phyloP scores from a whole-genome alignment of 768 basidiomycete genomes.

The Tubosaeta sp. region DNA sequence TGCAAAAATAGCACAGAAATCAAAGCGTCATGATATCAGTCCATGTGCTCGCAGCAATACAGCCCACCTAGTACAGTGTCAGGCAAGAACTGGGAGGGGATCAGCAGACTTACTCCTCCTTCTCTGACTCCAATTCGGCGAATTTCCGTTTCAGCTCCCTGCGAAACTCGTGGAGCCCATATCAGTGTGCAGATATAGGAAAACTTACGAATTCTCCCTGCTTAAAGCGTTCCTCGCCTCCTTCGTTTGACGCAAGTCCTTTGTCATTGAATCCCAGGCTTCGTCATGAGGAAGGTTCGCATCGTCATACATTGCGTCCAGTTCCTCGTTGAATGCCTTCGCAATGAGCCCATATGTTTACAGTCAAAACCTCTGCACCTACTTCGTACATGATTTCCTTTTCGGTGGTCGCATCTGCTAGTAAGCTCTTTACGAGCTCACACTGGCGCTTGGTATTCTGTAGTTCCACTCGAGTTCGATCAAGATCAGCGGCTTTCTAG shows the following conservation, averaged over 20 bases:
- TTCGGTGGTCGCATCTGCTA: conserved; percentile 76
- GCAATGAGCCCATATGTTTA: neutral
- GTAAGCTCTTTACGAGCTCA: conserved; percentile 72
- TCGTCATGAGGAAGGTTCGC: conserved; percentile 77
- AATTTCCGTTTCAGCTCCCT: conserved; percentile 70
- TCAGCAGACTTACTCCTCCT: conserved; percentile 63
- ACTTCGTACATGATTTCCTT: conserved; percentile 95
- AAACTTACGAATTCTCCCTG: conserved; percentile 76
- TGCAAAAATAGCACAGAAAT: conserved; percentile 21
- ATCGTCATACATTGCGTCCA: conserved; percentile 88
- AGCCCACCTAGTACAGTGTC: conserved; percentile 52
- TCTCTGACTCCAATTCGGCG: conserved; percentile 67
- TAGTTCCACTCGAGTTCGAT: conserved; percentile 59
- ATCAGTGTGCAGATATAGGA: neutral
- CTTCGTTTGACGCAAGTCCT: conserved; percentile 71
- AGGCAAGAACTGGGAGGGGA: neutral
- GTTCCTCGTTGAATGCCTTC: conserved; percentile 91
- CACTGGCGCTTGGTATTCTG: conserved; percentile 68
- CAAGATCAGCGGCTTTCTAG: conserved; percentile 62
- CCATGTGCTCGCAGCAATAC: conserved; percentile 50
- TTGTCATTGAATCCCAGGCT: conserved; percentile 74
- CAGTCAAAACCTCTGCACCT: conserved; percentile 15
- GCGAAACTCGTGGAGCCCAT: conserved; percentile 6
- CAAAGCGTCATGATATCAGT: conserved; percentile 34
- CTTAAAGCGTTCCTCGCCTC: conserved; percentile 67